Evolutionary conservation across 2,329 filamentous ascomycete genomes (phyloP).

Genomic region (Myriosclerotinia curreyana): DNA sequence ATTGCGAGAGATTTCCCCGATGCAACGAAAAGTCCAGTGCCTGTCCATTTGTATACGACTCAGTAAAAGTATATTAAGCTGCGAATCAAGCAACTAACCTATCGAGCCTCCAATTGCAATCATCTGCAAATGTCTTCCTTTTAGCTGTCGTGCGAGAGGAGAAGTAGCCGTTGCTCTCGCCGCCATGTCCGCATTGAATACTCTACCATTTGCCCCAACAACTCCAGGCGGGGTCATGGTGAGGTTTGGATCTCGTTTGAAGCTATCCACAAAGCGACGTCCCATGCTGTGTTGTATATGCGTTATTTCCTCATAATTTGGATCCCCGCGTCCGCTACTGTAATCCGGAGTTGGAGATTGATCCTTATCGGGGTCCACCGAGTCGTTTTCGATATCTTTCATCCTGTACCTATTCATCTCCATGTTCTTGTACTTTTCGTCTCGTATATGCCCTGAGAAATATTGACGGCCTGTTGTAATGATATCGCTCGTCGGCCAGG

Average conservation of each 20-base stretch:
- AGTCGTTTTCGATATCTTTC: conserved; percentile 26
- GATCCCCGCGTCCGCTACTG: conserved; percentile 27
- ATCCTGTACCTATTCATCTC: conserved; percentile 14
- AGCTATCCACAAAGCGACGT: conserved; percentile 33
- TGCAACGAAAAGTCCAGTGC: conserved; percentile 82
- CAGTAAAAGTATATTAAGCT: not conserved
- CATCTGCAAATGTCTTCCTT: conserved; percentile 89
- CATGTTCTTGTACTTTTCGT: not conserved
- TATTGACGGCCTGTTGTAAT: not conserved
- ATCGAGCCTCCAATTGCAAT: conserved; percentile 95
- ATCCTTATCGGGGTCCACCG: conserved; percentile 20
- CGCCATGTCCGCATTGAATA: conserved; percentile 61
- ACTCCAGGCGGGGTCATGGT: conserved; percentile 47
- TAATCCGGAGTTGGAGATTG: conserved; percentile 26
- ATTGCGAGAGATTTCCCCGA: conserved; percentile 68
- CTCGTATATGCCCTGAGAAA: not conserved
- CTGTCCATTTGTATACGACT: conserved; percentile 41
- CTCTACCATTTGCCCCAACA: conserved; percentile 36
- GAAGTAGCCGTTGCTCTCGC: conserved; percentile 65
- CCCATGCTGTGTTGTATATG: conserved; percentile 26
- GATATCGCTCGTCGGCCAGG: not conserved
- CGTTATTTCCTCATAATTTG: conserved; percentile 33
- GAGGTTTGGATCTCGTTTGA: conserved; percentile 42
- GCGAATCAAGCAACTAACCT: conserved; percentile 46
- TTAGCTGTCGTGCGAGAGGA: conserved; percentile 72